Evolutionary conservation across 164 flowering plant species (phyloP).

Genomic region (Stephania yunnanensis): DNA sequence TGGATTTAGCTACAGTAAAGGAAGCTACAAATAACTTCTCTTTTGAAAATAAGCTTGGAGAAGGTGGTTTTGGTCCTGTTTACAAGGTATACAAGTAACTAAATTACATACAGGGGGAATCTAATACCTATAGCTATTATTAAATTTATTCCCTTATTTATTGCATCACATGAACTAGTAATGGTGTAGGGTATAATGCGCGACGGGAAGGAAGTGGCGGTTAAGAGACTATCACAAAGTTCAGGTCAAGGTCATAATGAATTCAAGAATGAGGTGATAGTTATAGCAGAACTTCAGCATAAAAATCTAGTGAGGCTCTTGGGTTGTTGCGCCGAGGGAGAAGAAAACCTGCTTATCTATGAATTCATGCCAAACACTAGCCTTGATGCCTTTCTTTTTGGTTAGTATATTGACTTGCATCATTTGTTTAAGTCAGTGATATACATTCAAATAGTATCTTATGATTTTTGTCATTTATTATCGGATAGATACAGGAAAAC

Average conservation of each 20-base stretch:
- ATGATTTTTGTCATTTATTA: too few species aligned
- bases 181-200: constrained; percentile 12
- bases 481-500: constrained; percentile 4
- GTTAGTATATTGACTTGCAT: constrained; percentile 5
- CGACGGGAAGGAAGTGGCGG: constrained; percentile 18
- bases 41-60: constrained; percentile 23
- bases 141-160: background rate
- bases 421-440: background rate
- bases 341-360: constrained; percentile 21
- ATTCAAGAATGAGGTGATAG: constrained; percentile 22
- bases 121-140: background rate
- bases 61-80: constrained; percentile 29
- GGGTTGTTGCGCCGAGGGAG: constrained; percentile 16
- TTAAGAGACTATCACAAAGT: constrained; percentile 19
- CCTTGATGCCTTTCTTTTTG: constrained; percentile 22
- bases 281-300: constrained; percentile 26
- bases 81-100: constrained; percentile 16
- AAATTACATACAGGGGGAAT: background rate
- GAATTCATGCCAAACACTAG: constrained; percentile 25
- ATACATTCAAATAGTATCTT: too few species aligned
- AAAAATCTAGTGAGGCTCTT: constrained; percentile 20
- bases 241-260: constrained; percentile 25
- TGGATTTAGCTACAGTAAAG: constrained; percentile 12
- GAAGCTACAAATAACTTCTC: constrained; percentile 24
- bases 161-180: background rate